phyloP scores from a whole-genome alignment of 2,329 filamentous ascomycete species.

The Fusarium sp. region DNA sequence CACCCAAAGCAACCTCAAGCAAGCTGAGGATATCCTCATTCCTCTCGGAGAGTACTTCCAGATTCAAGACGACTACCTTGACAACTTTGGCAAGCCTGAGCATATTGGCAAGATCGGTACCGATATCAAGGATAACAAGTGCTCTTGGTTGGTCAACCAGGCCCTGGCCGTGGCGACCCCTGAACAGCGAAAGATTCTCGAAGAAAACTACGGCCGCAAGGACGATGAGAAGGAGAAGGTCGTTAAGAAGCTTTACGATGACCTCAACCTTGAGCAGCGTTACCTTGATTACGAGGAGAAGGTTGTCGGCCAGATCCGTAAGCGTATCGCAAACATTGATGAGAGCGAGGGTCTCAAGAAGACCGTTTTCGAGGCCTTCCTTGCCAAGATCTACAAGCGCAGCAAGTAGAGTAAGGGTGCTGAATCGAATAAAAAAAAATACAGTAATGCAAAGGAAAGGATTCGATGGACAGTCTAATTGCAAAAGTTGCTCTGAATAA shows the following conservation, averaged over 20 bases:
- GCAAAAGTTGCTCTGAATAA: slow-evolving; percentile 18
- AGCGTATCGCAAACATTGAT: slow-evolving; percentile 82
- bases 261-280: slow-evolving; percentile 83
- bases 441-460: slow-evolving; percentile 7
- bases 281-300: slow-evolving; percentile 94
- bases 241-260: slow-evolving; percentile 90
- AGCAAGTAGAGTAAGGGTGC: slow-evolving; percentile 75
- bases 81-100: slow-evolving; percentile 94
- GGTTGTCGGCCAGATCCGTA: slow-evolving; percentile 80
- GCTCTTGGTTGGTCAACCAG: slow-evolving; percentile 97
- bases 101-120: slow-evolving; percentile 98
- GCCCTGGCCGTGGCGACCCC: slow-evolving; percentile 83
- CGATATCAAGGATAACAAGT: slow-evolving; percentile 99
- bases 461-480: slow-evolving; percentile 2
- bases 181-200: slow-evolving; percentile 88
- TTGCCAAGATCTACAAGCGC: slow-evolving; percentile 98
- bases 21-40: slow-evolving; percentile 91
- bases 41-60: slow-evolving; percentile 99
- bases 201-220: slow-evolving; percentile 95
- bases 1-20: slow-evolving; percentile 88
- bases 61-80: slow-evolving; percentile 98
- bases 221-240: slow-evolving; percentile 83
- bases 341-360: slow-evolving; percentile 92
- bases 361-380: slow-evolving; percentile 87
- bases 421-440: slow-evolving; percentile 2